Base-by-base conservation (phyloP, 805 yeast species). In the Tetrapisispora phaffii region DNA sequence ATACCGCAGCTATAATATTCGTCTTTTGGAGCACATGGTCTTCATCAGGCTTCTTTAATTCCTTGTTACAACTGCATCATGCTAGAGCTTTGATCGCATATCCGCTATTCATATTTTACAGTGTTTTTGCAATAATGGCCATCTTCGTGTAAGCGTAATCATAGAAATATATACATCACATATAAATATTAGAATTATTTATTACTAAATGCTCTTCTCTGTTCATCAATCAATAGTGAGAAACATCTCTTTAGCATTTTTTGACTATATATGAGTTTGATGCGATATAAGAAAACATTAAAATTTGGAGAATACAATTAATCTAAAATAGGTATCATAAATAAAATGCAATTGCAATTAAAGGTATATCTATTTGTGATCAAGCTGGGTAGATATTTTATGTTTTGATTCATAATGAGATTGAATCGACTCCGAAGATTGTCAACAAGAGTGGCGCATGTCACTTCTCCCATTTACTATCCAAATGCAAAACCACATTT, bases 401-500 rank as follows among this genome's bases (percentile, higher is more conserved):
- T n/a, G n/a, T n/a, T n/a, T n/a, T n/a, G n/a, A n/a, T n/a, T n/a
- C n/a, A n/a, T n/a, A 16, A 34, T 34, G 37, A 34, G 24, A 34
- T 20, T 13, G 6, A 9, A 9, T 36, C 39, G 23, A 23, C 3
- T 23, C 12, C 37, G 41, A 22, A 31, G 36, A 21, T 12, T 19
- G 44, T 41, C 40, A 45, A 42, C 34, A 44, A 29, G 21, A 21
- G 17, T 44, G 9, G 49, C 54, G 1, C 85, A 79, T 53, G 69
- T 83, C 15, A 87, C 97, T 0, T 83, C 97, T 0, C 98, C 98
- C 0, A 93, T 93, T 22, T 93, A 89, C 64, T 93, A 93, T 63
- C 97, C 94, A 46, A 93, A 93, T 69, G 97, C 97, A 9, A 74
- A 61, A 42, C 98, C 98, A 2, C 98, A 93, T 65, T 62, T 93